These are phyloP conservation scores for Thinopyrum elongatum DNA, from an alignment of 176 grass and related monocot genomes.

Conservation along the genomic window DNA sequence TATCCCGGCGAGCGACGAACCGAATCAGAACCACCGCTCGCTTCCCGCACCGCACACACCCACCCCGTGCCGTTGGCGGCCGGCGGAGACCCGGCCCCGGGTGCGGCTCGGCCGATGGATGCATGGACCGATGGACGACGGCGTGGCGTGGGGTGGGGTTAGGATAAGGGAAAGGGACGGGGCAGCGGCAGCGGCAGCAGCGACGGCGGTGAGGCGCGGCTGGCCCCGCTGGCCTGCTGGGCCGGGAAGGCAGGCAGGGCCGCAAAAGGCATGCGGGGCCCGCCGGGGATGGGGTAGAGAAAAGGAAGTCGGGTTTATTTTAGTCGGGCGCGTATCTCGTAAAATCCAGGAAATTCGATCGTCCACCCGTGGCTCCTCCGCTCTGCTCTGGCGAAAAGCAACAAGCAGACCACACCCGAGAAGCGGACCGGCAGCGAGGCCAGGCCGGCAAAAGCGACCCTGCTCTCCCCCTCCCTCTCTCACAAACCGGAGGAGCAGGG, in stretches of 20 bases:
- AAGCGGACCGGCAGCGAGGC: background rate
- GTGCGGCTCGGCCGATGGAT: no score
- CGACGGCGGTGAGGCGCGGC: background rate
- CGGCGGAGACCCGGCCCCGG: no score
- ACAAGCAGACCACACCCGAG: conserved; percentile 1
- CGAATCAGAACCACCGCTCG: no score
- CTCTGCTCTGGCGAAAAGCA: conserved; percentile 17
- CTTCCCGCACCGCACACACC: no score
- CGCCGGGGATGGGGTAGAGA: no score
- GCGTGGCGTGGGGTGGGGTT: conserved; percentile 6
- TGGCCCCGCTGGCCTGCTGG: background rate
- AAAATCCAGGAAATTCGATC: conserved; percentile 82
- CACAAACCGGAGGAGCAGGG: background rate
- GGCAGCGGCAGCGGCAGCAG: conserved; percentile 18
- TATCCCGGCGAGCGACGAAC: no score
- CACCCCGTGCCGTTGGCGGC: no score
- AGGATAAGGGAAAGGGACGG: conserved; percentile 41
- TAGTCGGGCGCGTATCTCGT: conserved; percentile 66
- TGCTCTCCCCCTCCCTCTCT: background rate
- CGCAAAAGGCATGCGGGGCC: background rate
- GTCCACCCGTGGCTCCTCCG: conserved; percentile 7
- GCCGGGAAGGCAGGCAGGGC: background rate
- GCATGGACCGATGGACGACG: no score
- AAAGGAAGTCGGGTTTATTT: conserved; percentile 29
- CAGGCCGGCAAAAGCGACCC: background rate